A percentile compares a stretch with the other conserved stretches of the same genome.
Conservation (phyloP, 2,329 filamentous ascomycete species). For the Juglanconis sp. region DNA sequence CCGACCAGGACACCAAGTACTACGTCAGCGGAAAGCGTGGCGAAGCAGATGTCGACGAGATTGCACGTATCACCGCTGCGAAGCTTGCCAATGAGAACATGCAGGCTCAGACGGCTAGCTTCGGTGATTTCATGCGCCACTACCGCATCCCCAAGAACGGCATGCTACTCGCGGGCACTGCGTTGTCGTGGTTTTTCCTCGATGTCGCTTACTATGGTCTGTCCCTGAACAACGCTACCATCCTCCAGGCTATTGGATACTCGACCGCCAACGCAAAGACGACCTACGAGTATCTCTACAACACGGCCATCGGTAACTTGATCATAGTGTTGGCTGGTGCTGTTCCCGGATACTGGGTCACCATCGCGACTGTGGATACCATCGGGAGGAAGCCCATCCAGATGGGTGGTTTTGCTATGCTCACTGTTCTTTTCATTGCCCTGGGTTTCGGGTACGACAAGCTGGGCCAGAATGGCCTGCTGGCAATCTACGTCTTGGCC, state of each 20-base stretch:
- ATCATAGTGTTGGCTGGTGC: constrained; percentile 76
- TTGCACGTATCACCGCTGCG: constrained; percentile 58
- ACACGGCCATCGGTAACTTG: constrained; percentile 74
- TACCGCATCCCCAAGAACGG: constrained; percentile 70
- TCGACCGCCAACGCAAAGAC: constrained; percentile 36
- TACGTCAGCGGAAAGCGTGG: constrained; percentile 63
- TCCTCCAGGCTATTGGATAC: constrained; percentile 70
- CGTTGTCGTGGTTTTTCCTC: constrained; percentile 80
- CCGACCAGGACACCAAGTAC: constrained; percentile 67
- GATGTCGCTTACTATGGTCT: constrained; percentile 63
- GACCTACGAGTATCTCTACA: constrained; percentile 64
- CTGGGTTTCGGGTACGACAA: constrained; percentile 62
- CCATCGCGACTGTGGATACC: constrained; percentile 66
- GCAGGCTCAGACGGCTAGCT: constrained; percentile 67
- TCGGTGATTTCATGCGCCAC: constrained; percentile 67
- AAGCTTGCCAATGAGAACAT: constrained; percentile 52
- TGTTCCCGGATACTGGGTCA: constrained; percentile 80
- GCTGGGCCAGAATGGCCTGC: constrained; percentile 49
- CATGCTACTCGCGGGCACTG: constrained; percentile 63
- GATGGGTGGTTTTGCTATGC: constrained; percentile 57
- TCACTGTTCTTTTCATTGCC: constrained; percentile 58
- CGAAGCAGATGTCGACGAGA: constrained; percentile 64
- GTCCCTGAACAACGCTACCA: constrained; percentile 72
- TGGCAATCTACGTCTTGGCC: constrained; percentile 54
- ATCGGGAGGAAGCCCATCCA: constrained; percentile 77